A percentile compares a stretch with the other conserved stretches of the same genome.
Evolutionary conservation across 805 yeast genomes (phyloP).

Genomic region (Sugiyamaella boreocaroliniensis): DNA sequence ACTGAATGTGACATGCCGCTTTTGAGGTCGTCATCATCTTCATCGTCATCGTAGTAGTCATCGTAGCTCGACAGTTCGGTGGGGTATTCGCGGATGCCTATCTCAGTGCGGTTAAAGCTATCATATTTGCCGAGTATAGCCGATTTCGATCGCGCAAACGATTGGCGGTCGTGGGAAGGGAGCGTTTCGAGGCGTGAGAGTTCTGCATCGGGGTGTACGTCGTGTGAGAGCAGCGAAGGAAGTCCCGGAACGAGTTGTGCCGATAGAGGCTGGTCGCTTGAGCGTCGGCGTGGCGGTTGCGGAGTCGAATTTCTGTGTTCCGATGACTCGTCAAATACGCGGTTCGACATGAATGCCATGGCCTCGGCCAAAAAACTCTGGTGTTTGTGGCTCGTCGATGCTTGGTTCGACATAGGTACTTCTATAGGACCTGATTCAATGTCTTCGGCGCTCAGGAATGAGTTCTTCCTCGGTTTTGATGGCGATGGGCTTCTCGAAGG

Average conservation of each 20-base stretch:
- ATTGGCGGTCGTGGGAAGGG: background rate
- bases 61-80: background rate
- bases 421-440: too few species aligned
- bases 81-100: background rate
- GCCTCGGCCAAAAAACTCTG: background rate
- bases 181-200: background rate
- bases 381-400: too few species aligned
- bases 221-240: background rate
- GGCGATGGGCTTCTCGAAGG: too few species aligned
- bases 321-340: background rate
- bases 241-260: background rate
- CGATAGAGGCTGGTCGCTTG: background rate
- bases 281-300: background rate
- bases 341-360: background rate
- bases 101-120: background rate
- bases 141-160: background rate
- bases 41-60: background rate
- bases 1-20: background rate
- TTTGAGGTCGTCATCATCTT: background rate
- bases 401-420: too few species aligned
- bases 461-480: too few species aligned
- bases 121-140: background rate
- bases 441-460: too few species aligned
- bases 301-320: background rate
- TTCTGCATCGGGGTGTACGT: background rate